phyloP scores from a whole-genome alignment of 2,329 filamentous ascomycete species.

The Aureobasidium sp. region DNA sequence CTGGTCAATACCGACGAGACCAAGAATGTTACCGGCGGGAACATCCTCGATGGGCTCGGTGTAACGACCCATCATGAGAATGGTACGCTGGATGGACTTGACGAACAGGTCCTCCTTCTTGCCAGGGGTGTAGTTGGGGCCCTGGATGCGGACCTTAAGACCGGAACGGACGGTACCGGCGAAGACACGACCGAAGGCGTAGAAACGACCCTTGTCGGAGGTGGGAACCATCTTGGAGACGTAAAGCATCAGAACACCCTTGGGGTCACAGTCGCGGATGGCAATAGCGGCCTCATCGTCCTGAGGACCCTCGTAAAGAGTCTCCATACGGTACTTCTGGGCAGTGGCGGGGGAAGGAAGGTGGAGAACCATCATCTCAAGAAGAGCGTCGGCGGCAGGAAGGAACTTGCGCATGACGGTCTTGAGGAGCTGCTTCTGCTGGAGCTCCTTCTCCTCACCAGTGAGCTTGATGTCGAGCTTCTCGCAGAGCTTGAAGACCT shows the following conservation, averaged over 20 bases:
- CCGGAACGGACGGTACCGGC: slow-evolving; percentile 95
- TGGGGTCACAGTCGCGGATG: slow-evolving; percentile 98
- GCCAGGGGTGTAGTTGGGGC: slow-evolving; percentile 95
- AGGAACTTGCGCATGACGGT: slow-evolving; percentile 98
- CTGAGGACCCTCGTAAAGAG: slow-evolving; percentile 87
- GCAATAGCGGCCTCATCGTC: slow-evolving; percentile 90
- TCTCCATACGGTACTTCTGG: slow-evolving; percentile 97
- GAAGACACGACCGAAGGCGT: slow-evolving; percentile 99
- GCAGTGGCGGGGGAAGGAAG: slow-evolving; percentile 92
- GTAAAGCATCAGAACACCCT: slow-evolving; percentile 99
- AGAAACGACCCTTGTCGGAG: slow-evolving; percentile 99
- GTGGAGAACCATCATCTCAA: slow-evolving; percentile 99
- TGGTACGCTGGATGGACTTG: slow-evolving; percentile 99
- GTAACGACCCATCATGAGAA: slow-evolving; percentile 99
- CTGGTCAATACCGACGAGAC: slow-evolving; percentile 98
- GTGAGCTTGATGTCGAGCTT: slow-evolving; percentile 95
- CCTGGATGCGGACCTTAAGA: slow-evolving; percentile 99
- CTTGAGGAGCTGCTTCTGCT: slow-evolving; percentile 98
- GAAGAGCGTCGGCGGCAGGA: slow-evolving; percentile 90
- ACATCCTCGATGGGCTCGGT: slow-evolving; percentile 98
- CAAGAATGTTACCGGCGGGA: slow-evolving; percentile 98
- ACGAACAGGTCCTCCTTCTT: slow-evolving; percentile 99
- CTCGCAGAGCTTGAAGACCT: slow-evolving; percentile 71
- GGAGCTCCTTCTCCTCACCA: slow-evolving; percentile 79
- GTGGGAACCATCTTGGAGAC: slow-evolving; percentile 99